Percentiles rank a stretch among this genome's conserved stretches.
Conservation (phyloP, 441 rosid genomes). For the Populus tomentosa region DNA sequence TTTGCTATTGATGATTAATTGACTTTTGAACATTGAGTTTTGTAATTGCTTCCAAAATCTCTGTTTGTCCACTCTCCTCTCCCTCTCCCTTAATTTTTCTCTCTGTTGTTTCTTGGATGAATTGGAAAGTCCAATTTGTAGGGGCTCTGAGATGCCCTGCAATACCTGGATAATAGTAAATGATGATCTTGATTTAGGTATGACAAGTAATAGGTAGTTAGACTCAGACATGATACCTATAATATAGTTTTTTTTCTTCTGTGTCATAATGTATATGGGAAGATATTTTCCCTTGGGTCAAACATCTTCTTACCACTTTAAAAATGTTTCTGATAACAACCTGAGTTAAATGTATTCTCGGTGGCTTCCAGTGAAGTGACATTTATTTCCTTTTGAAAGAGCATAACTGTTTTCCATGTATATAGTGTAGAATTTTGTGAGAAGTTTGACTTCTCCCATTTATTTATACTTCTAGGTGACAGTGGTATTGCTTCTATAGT, state of each 20-base stretch:
- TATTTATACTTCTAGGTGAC: constrained; percentile 43
- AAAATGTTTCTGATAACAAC: not conserved
- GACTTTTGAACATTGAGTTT: not conserved
- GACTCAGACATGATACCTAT: not conserved
- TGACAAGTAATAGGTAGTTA: not conserved
- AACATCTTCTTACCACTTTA: not conserved
- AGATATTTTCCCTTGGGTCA: not conserved
- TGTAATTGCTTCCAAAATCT: not conserved
- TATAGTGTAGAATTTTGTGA: not conserved
- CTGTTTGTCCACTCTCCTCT: not conserved
- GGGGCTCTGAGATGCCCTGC: not conserved
- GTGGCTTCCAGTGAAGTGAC: not conserved
- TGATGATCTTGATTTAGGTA: not conserved
- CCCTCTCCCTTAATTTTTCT: no score
- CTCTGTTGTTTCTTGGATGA: not conserved
- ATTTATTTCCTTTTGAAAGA: not conserved
- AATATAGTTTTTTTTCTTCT: not conserved
- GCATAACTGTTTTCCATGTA: not conserved
- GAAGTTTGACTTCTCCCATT: constrained; percentile 12
- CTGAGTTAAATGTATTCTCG: not conserved
- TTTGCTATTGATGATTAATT: not conserved
- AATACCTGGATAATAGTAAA: not conserved
- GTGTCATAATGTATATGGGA: not conserved
- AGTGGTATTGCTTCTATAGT: constrained; percentile 57
- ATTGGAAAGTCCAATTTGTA: not conserved